These are phyloP conservation scores for Zalaria sp. DNA, from an alignment of 2,329 filamentous ascomycete species.

Conservation along the genomic window DNA sequence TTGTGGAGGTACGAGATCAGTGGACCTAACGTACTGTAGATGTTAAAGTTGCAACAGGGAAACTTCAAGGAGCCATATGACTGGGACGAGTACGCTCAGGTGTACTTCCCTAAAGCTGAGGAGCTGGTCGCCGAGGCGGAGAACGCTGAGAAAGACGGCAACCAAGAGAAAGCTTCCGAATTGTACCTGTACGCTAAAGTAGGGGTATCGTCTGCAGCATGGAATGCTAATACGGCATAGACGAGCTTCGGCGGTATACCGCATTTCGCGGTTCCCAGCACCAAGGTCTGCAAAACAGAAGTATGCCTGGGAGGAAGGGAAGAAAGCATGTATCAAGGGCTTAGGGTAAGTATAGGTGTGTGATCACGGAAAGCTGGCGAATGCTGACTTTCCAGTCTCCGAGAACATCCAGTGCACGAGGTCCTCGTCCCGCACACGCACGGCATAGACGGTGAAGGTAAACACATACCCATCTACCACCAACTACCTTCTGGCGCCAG, in stretches of 20 bases:
- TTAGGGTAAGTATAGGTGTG: conserved; percentile 14
- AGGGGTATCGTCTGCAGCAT: background rate
- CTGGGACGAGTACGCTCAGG: conserved; percentile 48
- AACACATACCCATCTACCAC: conserved; percentile 49
- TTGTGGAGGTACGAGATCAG: conserved; percentile 37
- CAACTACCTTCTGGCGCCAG: conserved; percentile 39
- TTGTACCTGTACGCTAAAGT: conserved; percentile 38
- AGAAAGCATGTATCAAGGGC: conserved; percentile 47
- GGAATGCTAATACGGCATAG: conserved; percentile 11
- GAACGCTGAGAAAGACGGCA: conserved; percentile 32
- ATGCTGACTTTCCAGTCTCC: conserved; percentile 18
- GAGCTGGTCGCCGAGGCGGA: conserved; percentile 40
- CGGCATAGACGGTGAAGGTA: conserved; percentile 35
- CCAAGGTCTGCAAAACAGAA: conserved; percentile 37
- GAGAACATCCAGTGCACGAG: conserved; percentile 47
- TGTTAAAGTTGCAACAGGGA: conserved; percentile 20
- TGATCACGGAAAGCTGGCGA: background rate
- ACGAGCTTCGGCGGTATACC: conserved; percentile 58
- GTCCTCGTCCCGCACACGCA: conserved; percentile 46
- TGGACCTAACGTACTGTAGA: background rate
- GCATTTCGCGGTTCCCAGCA: conserved; percentile 57
- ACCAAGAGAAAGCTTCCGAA: conserved; percentile 41
- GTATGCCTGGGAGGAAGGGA: conserved; percentile 51
- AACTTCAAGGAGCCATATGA: conserved; percentile 50
- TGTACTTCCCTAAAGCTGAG: conserved; percentile 46